phyloP scores from a whole-genome alignment of 108 stramenopile species.

The Stephanodiscus minutulus region DNA sequence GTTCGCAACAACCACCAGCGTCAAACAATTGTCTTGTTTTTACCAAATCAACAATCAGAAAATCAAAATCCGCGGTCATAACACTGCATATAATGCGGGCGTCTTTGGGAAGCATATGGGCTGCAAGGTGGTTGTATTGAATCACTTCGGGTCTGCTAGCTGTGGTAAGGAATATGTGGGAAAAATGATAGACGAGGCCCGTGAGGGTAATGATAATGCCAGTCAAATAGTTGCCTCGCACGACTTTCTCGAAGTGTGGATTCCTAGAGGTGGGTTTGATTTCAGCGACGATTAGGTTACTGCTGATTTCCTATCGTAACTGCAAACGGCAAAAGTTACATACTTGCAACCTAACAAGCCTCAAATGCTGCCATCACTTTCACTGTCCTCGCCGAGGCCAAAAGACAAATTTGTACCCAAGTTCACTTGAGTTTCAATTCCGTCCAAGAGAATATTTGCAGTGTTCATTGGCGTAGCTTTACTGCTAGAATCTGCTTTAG shows the following conservation, averaged over 20 bases:
- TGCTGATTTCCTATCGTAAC: no score
- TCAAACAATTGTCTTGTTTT: constrained; percentile 7
- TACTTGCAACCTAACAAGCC: no score
- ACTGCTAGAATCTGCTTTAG: constrained; percentile 6
- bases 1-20: no score
- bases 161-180: constrained; percentile 14
- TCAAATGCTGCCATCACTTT: constrained; percentile 37
- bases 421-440: constrained; percentile 49
- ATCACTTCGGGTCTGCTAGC: constrained; percentile 67
- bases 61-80: constrained; percentile 66
- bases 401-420: constrained; percentile 40
- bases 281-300: constrained; percentile 16
- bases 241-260: constrained; percentile 78
- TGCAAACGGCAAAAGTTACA: no score
- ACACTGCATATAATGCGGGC: constrained; percentile 79
- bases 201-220: constrained; percentile 33
- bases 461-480: constrained; percentile 40
- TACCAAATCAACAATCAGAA: constrained; percentile 11
- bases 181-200: constrained; percentile 51
- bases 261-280: constrained; percentile 72
- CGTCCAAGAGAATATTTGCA: constrained; percentile 48
- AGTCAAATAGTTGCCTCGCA: constrained; percentile 58
- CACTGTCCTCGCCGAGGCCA: constrained; percentile 43
- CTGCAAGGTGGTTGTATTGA: constrained; percentile 67
- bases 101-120: constrained; percentile 48